Base-by-base conservation (phyloP, 305 asterid genomes). In the Stenogyne calaminthoides region DNA sequence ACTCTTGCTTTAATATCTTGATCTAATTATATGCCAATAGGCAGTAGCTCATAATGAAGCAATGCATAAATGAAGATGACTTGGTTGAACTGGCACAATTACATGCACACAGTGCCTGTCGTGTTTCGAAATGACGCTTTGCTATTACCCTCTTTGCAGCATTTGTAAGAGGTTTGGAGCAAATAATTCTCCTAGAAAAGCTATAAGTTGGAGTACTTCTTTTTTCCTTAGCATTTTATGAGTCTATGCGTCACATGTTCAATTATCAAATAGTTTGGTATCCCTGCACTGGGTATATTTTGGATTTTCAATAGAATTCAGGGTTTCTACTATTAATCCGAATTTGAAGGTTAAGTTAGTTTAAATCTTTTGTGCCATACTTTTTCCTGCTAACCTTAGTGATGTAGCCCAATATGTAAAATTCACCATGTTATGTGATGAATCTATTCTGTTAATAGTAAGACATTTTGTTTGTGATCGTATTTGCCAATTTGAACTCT, bases 151-250 rank as follows among this genome's bases (percentile, higher is more conserved):
- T 71, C 57, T 9, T 22, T 46, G 56, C 14, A 47, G 51, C 59
- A 55, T 39, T 56, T 25, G 25, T 47, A 19, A 72, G 72, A 65
- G 59, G 22, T 44, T 47, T 64, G 6, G 39, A 4, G 34, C n/a
- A 69, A 39, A 36, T 62, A 19, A 16, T n/a, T 66, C 46, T 34
- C 69, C 16, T 10, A 37, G 39, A 58, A 68, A 34, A 32, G 65
- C 49, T 14, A 61, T n/a, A 37, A 47, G 22, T 39, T 51, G 9
- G n/a, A n/a, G n/a, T 10, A n/a, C 7, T 49, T 49, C 16, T 59
- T 5, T 69, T 34, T 64, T 29, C 27, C n/a, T 64, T 14, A 29
- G 40, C 27, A 18, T n/a, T 20, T 40, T 5, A 40, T 16, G 67
- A 54, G 49, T 27, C 47, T 7, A n/a, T 51, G 34, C 25, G 49